A percentile compares a stretch with the other conserved stretches of the same genome.
These are phyloP conservation scores for Astrocystis sublimbata DNA, from an alignment of 495 filamentous ascomycete genomes.

Conservation along the genomic window DNA sequence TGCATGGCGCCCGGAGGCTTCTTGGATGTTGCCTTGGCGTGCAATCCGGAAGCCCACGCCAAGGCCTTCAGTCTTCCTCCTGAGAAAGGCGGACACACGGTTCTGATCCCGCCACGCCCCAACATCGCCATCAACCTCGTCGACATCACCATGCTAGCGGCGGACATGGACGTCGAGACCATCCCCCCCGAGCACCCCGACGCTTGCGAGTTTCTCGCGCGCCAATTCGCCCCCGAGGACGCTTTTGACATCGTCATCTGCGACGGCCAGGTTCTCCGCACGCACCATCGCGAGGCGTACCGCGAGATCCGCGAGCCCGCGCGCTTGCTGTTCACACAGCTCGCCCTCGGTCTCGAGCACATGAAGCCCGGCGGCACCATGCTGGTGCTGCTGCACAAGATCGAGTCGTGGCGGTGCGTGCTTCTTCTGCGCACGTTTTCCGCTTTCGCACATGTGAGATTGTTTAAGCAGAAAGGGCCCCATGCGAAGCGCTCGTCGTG, in stretches of 20 bases:
- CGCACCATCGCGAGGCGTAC: constrained; percentile 43
- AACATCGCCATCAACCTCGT: constrained; percentile 33
- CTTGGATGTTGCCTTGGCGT: constrained; percentile 35
- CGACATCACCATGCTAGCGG: constrained; percentile 58
- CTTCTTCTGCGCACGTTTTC: constrained; percentile 44
- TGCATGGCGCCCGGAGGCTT: constrained; percentile 63
- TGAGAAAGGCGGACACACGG: constrained; percentile 44
- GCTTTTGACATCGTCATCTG: constrained; percentile 58
- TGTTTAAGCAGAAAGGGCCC: constrained; percentile 49
- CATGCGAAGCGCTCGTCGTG: constrained; percentile 54
- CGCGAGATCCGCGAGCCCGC: constrained; percentile 43
- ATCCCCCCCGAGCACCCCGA: constrained; percentile 51
- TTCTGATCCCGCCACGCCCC: constrained; percentile 31
- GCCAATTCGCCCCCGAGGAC: constrained; percentile 27
- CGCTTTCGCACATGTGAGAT: constrained; percentile 44
- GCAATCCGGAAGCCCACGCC: constrained; percentile 38
- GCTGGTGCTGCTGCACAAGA: constrained; percentile 53
- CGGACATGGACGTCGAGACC: constrained; percentile 47
- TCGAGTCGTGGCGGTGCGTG: constrained; percentile 45
- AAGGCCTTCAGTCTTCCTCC: constrained; percentile 47
- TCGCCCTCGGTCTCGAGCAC: constrained; percentile 51
- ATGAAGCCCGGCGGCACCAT: constrained; percentile 46
- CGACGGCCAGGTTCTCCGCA: constrained; percentile 57
- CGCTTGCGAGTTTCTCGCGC: constrained; percentile 37
- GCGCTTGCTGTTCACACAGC: constrained; percentile 45